Conservation (phyloP, 495 filamentous ascomycete genomes). For the Penicillium angulare region DNA sequence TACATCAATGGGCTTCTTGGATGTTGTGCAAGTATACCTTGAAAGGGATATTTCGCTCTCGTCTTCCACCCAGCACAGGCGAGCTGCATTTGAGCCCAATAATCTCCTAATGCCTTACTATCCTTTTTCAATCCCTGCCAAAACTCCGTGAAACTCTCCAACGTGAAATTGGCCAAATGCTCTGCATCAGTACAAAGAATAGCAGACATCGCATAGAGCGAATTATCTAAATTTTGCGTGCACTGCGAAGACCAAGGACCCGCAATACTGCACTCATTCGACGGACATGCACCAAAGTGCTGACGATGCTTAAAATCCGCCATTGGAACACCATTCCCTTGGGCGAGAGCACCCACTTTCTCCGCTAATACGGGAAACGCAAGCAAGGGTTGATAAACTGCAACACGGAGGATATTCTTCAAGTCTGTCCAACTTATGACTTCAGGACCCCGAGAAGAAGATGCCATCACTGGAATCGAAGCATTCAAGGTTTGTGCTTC, state of each 20-base stretch:
- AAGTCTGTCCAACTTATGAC: slow-evolving; percentile 45
- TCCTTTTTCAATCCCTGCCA: slow-evolving; percentile 44
- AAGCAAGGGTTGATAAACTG: slow-evolving; percentile 57
- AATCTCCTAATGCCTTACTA: slow-evolving; percentile 52
- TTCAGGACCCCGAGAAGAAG: slow-evolving; percentile 35
- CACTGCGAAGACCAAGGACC: slow-evolving; percentile 44
- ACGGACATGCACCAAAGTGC: slow-evolving; percentile 37
- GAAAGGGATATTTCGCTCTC: slow-evolving; percentile 56
- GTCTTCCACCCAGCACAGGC: slow-evolving; percentile 57
- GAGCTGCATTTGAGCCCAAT: slow-evolving; percentile 56
- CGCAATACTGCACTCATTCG: slow-evolving; percentile 29
- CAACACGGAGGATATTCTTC: slow-evolving; percentile 27
- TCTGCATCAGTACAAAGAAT: slow-evolving; percentile 65
- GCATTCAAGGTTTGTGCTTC: slow-evolving; percentile 38
- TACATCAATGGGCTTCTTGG: neutral
- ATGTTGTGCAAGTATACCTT: slow-evolving; percentile 24
- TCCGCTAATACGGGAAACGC: slow-evolving; percentile 57
- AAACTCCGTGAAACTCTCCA: slow-evolving; percentile 45
- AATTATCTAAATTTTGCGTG: slow-evolving; percentile 39
- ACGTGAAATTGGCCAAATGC: slow-evolving; percentile 36
- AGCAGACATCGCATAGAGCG: slow-evolving; percentile 44
- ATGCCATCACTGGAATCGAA: slow-evolving; percentile 45
- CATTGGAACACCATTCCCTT: slow-evolving; percentile 52
- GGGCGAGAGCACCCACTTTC: slow-evolving; percentile 52
- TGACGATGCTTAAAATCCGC: slow-evolving; percentile 43